phyloP scores from a whole-genome alignment of 192 early-diverging fungal genomes.

The Coemansia umbellata region DNA sequence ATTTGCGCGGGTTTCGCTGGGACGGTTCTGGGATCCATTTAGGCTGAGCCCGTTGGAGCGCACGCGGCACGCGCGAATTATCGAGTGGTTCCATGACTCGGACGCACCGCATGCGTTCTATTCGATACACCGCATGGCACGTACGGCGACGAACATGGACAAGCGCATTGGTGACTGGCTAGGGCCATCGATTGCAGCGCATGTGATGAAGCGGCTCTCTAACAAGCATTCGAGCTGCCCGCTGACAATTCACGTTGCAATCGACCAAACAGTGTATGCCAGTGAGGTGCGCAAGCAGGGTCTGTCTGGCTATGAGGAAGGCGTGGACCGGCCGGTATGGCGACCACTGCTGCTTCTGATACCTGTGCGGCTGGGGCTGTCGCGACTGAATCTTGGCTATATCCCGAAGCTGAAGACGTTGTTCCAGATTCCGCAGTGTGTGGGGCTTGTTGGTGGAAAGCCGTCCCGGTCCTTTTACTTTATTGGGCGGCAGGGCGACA shows the following conservation, averaged over 20 bases:
- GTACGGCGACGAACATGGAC: constrained; percentile 48
- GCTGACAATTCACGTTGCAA: constrained; percentile 45
- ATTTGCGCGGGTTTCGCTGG: constrained; percentile 47
- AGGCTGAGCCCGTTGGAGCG: constrained; percentile 29
- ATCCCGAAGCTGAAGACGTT: constrained; percentile 47
- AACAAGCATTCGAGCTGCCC: constrained; percentile 43
- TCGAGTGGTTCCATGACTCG: constrained; percentile 50
- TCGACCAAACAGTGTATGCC: constrained; percentile 51
- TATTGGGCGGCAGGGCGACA: constrained; percentile 45
- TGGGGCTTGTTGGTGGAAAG: constrained; percentile 52
- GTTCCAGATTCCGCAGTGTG: constrained; percentile 51
- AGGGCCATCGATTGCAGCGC: constrained; percentile 51
- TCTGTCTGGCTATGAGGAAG: constrained; percentile 15
- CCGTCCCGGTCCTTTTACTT: constrained; percentile 52
- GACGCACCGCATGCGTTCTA: constrained; percentile 39
- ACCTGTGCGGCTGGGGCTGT: constrained; percentile 51
- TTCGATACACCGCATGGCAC: constrained; percentile 52
- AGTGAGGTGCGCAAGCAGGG: constrained; percentile 45
- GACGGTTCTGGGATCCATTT: constrained; percentile 50
- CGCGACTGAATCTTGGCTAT: constrained; percentile 43
- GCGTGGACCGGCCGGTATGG: constrained; percentile 22
- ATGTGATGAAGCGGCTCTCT: constrained; percentile 50
- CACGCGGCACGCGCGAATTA: constrained; percentile 33
- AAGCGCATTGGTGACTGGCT: constrained; percentile 55
- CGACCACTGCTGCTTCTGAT: constrained; percentile 45